A percentile compares a stretch with the other conserved stretches of the same genome.
phyloP scores from a whole-genome alignment of 2,329 filamentous ascomycete species.

The Fonsecaea multimorphosa region DNA sequence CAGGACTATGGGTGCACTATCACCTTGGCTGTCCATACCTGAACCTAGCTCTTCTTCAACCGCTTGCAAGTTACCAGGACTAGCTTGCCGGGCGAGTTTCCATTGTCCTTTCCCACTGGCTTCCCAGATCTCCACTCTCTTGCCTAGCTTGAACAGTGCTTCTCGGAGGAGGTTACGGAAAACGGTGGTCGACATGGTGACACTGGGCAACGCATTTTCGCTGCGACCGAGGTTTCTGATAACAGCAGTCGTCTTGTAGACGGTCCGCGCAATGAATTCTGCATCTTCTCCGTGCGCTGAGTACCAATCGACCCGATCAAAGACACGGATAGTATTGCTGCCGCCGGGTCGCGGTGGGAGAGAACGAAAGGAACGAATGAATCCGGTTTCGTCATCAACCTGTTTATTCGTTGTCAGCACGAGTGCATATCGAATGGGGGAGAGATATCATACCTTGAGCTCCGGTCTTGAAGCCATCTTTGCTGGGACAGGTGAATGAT shows the following conservation, averaged over 20 bases:
- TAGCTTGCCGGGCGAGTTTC: conserved; percentile 90
- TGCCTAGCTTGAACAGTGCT: conserved; percentile 87
- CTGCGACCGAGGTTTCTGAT: conserved; percentile 85
- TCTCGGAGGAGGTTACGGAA: conserved; percentile 96
- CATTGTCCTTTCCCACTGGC: conserved; percentile 78
- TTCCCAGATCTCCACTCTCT: conserved; percentile 88
- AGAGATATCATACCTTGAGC: conserved; percentile 62
- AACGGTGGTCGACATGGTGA: conserved; percentile 93
- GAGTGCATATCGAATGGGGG: not conserved
- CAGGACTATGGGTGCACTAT: conserved; percentile 84
- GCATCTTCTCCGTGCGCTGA: conserved; percentile 65
- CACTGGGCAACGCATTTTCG: conserved; percentile 85
- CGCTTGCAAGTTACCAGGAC: conserved; percentile 93
- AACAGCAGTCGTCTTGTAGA: conserved; percentile 98
- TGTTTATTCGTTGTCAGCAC: conserved; percentile 45
- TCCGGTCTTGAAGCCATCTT: conserved; percentile 74
- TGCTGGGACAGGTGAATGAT: not conserved
- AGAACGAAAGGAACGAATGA: conserved; percentile 95
- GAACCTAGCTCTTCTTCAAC: conserved; percentile 91
- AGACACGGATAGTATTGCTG: conserved; percentile 76
- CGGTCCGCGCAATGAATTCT: conserved; percentile 62
- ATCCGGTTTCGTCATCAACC: conserved; percentile 96
- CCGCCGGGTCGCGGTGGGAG: conserved; percentile 73
- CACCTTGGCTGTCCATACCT: conserved; percentile 59
- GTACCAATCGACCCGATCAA: conserved; percentile 94